Evolutionary conservation across 176 grass and related monocot species (phyloP), one percentile per base, ranked within the genome.

Genomic region (Triticum turgidum): DNA sequence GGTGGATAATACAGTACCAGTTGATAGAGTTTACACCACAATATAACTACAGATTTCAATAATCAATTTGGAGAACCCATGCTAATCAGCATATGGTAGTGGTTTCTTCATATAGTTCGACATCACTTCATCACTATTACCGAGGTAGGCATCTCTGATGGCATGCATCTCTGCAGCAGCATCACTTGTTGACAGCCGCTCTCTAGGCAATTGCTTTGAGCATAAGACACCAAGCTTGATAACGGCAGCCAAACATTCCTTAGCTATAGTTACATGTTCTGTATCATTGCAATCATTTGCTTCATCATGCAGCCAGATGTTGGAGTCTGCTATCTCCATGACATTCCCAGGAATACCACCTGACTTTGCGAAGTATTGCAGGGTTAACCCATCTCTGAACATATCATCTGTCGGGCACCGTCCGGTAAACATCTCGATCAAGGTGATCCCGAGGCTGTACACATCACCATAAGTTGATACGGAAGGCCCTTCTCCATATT

Each of bases 91-190:
- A 35, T 35, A 35, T 35, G 34, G 34, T 35, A 35, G 34, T 35
- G 34, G 34, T 35, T 35, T 35, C 4, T 35, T 35, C 34, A 35
- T 35, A 35, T 35, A 35, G 34, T 35, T 35, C 34, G 34, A 35
- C 34, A 35, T 35, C 34, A 35, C 34, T 35, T 35, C 34, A 35
- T 35, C 34, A 35, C 34, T 35, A 35, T 35, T 35, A 35, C 34
- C 34, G 34, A 35, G 34, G 34, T 35, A 35, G 34, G 11, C 17
- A 65, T 85, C 71, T 84, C 82, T 65, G 29, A 84, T 65, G 7
- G 72, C 41, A 84, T 85, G 73, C 73, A 85, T 85, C 44, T 78
- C 74, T 21, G 30, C 62, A 78, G 83, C 63, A 38, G 33, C 42
- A 20, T 77, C 61, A 2, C 61, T 25, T 2, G 33, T 22, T 77